Conservation (phyloP, 139 green algal genomes). For the Penium margaritaceum region DNA sequence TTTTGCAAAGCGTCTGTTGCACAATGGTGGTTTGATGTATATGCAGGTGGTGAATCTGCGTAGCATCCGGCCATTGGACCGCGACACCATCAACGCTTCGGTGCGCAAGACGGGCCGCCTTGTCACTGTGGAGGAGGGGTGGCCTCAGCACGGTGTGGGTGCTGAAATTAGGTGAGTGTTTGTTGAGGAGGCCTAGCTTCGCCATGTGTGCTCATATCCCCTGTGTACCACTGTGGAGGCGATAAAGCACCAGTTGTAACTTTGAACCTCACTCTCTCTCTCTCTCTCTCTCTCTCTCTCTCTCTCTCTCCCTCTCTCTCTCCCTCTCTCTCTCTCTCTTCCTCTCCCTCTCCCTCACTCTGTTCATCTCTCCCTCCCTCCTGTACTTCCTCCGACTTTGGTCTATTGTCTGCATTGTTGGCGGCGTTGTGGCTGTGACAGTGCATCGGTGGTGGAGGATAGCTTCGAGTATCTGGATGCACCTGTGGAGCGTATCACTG, state of each 20-base stretch:
- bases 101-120: conserved; percentile 84
- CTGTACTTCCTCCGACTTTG: too few relatives aligned
- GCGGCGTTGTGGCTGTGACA: background rate
- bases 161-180: conserved; percentile 52
- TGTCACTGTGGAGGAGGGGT: conserved; percentile 91
- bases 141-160: conserved; percentile 83
- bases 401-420: too few relatives aligned
- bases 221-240: background rate
- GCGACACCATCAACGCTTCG: conserved; percentile 69
- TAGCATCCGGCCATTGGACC: conserved; percentile 85
- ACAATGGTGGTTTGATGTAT: too few relatives aligned
- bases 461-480: conserved; percentile 96
- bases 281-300: conserved; percentile 9
- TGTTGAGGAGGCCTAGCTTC: background rate
- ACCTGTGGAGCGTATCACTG: conserved; percentile 77
- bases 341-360: background rate
- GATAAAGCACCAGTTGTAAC: too few relatives aligned
- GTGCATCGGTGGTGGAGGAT: conserved; percentile 74
- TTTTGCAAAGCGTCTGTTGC: too few relatives aligned
- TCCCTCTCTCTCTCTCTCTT: background rate
- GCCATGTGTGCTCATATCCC: background rate
- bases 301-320: background rate
- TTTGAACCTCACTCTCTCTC: too few relatives aligned
- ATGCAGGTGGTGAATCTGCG: conserved; percentile 83
- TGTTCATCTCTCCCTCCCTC: background rate